Evolutionary conservation across 169 alveolate genomes (phyloP).

Genomic region (Plasmodium ovale): DNA sequence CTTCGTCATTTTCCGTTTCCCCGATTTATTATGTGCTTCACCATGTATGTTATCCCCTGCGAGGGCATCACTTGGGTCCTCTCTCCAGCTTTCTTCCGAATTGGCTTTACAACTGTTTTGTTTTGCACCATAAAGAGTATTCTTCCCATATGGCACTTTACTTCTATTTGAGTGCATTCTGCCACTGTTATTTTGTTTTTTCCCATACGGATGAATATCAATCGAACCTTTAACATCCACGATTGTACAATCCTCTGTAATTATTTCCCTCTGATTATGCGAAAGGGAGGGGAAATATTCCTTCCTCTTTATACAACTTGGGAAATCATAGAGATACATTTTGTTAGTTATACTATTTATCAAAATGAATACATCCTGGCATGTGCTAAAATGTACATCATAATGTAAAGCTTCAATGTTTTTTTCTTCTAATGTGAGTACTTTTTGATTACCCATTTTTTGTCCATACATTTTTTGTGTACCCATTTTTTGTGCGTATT

Average conservation of each 20-base stretch:
- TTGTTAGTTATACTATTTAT: slow-evolving; percentile 7
- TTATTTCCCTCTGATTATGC: too few relatives aligned
- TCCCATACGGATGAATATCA: neutral
- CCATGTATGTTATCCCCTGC: neutral
- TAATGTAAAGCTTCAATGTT: neutral
- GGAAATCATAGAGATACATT: slow-evolving; percentile 33
- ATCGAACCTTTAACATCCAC: too few relatives aligned
- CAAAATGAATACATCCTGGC: slow-evolving; percentile 27
- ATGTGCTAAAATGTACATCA: neutral
- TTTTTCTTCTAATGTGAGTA: too few relatives aligned
- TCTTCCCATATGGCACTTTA: neutral
- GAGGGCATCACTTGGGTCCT: neutral
- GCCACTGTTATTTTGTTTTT: neutral
- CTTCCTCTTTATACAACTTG: neutral
- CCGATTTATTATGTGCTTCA: neutral
- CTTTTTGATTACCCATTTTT: too few relatives aligned
- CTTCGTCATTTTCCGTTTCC: neutral
- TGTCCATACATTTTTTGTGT: too few relatives aligned
- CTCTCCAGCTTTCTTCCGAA: too few relatives aligned
- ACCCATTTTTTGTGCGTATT: neutral
- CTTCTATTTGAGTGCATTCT: too few relatives aligned
- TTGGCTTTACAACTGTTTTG: too few relatives aligned
- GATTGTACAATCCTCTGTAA: too few relatives aligned
- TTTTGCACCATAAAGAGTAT: too few relatives aligned
- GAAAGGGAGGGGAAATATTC: neutral